A percentile compares a stretch with the other conserved stretches of the same genome.
These are phyloP conservation scores for Zoysia pacifica DNA, from an alignment of 176 grass and related monocot species.

Conservation along the genomic window DNA sequence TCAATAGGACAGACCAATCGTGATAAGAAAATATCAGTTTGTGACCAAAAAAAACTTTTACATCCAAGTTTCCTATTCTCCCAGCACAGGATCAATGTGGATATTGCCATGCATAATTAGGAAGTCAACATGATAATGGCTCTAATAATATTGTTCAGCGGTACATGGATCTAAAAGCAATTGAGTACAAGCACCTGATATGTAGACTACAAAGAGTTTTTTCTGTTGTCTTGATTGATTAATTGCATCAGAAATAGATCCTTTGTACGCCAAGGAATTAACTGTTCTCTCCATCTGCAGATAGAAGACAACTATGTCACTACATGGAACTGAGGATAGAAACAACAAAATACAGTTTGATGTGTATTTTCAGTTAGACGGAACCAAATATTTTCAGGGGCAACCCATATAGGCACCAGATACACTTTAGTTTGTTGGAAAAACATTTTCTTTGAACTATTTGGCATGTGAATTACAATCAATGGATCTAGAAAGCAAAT, in stretches of 20 bases:
- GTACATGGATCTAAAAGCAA: slow-evolving; percentile 16
- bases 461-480: not conserved
- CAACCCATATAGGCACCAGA: not conserved
- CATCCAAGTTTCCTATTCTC: not conserved
- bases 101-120: slow-evolving; percentile 7
- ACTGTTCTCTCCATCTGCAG: slow-evolving; percentile 69
- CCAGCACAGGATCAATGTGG: not conserved
- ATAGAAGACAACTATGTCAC: slow-evolving; percentile 24
- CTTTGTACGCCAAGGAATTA: slow-evolving; percentile 69
- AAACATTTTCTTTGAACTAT: not conserved
- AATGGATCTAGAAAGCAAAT: too few species aligned
- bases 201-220: slow-evolving; percentile 94
- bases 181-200: slow-evolving; percentile 63
- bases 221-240: slow-evolving; percentile 75
- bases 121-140: not conserved
- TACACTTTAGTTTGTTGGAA: not conserved
- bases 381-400: not conserved
- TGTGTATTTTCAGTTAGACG: not conserved
- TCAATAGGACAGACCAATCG: not conserved
- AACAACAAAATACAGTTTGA: not conserved
- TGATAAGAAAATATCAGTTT: not conserved
- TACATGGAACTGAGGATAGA: slow-evolving; percentile 13
- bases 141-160: not conserved
- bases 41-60: not conserved
- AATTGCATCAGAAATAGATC: slow-evolving; percentile 82